Evolutionary conservation across 2,329 filamentous ascomycete genomes (phyloP).

Genomic region (Aureobasidium sp.): DNA sequence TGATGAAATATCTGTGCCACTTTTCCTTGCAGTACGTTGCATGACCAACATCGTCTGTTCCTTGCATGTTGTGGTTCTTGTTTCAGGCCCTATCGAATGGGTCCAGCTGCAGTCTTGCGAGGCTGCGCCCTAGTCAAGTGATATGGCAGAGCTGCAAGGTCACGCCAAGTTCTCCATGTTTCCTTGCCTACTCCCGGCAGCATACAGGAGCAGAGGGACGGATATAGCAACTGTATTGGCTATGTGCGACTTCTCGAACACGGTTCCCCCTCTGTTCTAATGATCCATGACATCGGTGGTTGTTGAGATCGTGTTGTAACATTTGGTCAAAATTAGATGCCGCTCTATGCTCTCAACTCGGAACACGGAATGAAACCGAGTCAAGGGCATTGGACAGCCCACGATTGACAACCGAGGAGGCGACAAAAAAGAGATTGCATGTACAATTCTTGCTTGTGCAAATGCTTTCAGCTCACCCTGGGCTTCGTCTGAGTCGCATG

Average conservation of each 20-base stretch:
- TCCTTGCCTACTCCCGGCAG: not conserved
- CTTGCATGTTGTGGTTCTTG: not conserved
- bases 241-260: conserved; percentile 7
- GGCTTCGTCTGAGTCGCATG: not conserved
- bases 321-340: not conserved
- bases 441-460: not conserved
- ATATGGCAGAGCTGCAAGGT: not conserved
- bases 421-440: not conserved
- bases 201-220: not conserved
- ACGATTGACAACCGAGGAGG: not conserved
- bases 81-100: too few species aligned
- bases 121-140: not conserved
- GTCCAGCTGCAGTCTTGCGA: not conserved
- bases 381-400: not conserved
- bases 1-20: not conserved
- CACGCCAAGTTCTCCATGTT: not conserved
- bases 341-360: not conserved
- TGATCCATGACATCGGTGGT: not conserved
- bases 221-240: not conserved
- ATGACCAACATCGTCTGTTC: not conserved
- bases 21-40: not conserved
- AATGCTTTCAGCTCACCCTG: not conserved
- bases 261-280: not conserved
- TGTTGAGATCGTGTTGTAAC: not conserved
- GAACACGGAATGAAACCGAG: not conserved